Conservation (phyloP, 2,329 filamentous ascomycete species). For the Westerdykella sp. region DNA sequence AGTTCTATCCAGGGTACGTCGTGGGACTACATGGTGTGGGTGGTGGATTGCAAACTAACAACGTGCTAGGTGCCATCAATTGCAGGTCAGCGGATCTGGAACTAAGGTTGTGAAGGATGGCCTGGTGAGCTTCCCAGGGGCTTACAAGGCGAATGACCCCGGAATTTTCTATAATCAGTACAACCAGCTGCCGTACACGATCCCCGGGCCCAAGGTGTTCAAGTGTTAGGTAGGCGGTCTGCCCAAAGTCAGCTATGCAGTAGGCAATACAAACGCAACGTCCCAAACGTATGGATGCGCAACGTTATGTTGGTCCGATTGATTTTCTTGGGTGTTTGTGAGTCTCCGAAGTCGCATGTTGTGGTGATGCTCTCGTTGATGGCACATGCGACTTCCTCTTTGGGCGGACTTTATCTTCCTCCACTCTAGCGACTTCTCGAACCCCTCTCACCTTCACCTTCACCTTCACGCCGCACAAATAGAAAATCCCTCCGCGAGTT, state of each 20-base stretch:
- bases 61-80: constrained; percentile 45
- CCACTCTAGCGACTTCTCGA: neutral
- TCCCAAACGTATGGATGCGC: too few relatives aligned
- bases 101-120: constrained; percentile 11
- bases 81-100: constrained; percentile 49
- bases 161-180: constrained; percentile 52
- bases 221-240: constrained; percentile 8
- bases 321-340: too few relatives aligned
- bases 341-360: neutral
- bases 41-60: neutral
- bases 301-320: too few relatives aligned
- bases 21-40: too few relatives aligned
- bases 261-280: neutral
- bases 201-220: constrained; percentile 11
- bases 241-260: neutral
- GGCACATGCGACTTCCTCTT: neutral
- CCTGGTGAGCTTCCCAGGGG: constrained; percentile 50
- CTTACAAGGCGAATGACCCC: constrained; percentile 46
- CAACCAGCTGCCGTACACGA: constrained; percentile 28
- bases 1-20: constrained; percentile 48
- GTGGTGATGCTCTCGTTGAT: neutral
- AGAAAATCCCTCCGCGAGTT: too few relatives aligned
- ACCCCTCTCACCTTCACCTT: neutral
- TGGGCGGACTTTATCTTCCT: neutral
- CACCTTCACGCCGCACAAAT: neutral